Conservation (phyloP, 169 alveolate genomes). For the Plasmodium gallinaceum region DNA sequence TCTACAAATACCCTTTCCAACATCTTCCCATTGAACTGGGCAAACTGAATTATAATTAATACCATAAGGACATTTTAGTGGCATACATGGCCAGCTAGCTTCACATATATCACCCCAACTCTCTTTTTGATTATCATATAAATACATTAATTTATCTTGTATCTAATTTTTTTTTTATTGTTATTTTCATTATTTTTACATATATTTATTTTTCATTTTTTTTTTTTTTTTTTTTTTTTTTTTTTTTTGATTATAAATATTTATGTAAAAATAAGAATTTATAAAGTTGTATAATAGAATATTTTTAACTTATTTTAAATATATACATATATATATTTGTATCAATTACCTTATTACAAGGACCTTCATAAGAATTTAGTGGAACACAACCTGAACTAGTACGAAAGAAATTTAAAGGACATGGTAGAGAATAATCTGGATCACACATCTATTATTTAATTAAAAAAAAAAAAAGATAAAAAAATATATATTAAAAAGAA, state of each 20-base stretch:
- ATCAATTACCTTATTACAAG: constrained; percentile 42
- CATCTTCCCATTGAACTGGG: constrained; percentile 45
- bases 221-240: no score
- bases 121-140: constrained; percentile 60
- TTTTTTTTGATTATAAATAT: no score
- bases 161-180: constrained; percentile 13
- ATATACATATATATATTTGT: not conserved
- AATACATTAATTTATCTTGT: constrained; percentile 40
- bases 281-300: no score
- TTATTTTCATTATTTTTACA: not conserved
- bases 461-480: not conserved
- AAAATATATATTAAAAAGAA: not conserved
- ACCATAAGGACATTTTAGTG: constrained; percentile 47
- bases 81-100: constrained; percentile 63
- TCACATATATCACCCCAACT: constrained; percentile 72
- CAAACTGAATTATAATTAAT: constrained; percentile 38
- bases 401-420: constrained; percentile 63
- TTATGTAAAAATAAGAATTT: no score
- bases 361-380: constrained; percentile 39
- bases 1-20: constrained; percentile 46
- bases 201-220: no score
- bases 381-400: constrained; percentile 73
- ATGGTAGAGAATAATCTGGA: constrained; percentile 58
- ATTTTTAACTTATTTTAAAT: not conserved
- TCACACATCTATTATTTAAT: constrained; percentile 26